Percentiles rank a stretch among this genome's conserved stretches.
Conservation (phyloP, 306 rosid species). For the Medicago arabica region DNA sequence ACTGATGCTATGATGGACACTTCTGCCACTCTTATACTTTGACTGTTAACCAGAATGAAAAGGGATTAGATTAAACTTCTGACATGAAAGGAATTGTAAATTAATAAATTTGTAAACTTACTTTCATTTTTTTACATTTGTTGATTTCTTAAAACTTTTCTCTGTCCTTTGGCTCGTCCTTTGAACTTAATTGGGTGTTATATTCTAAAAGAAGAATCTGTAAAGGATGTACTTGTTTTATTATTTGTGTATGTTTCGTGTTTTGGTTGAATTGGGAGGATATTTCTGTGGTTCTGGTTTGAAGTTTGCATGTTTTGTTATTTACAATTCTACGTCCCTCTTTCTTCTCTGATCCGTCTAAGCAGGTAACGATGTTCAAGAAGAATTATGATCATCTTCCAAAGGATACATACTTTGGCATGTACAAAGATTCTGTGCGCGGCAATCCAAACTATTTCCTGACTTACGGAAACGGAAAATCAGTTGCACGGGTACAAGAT, state of each 20-base stretch:
- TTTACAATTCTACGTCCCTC: slow-evolving; percentile 8
- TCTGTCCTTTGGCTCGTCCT: not conserved
- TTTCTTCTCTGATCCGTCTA: slow-evolving; percentile 30
- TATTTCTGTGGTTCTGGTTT: not conserved
- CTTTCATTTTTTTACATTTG: too few relatives aligned
- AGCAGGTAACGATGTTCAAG: slow-evolving; percentile 93
- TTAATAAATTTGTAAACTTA: too few relatives aligned
- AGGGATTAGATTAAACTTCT: too few relatives aligned
- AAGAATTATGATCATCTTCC: slow-evolving; percentile 94
- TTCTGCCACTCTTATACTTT: too few relatives aligned
- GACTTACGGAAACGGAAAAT: slow-evolving; percentile 98
- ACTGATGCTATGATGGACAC: too few relatives aligned
- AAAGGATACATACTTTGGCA: slow-evolving; percentile 93
- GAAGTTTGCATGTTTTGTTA: slow-evolving; percentile 16
- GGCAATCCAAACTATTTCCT: slow-evolving; percentile 96
- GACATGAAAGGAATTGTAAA: too few relatives aligned
- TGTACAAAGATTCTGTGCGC: slow-evolving; percentile 88
- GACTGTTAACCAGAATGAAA: too few relatives aligned
- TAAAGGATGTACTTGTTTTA: not conserved
- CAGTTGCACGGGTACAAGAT: slow-evolving; percentile 88
- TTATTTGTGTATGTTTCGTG: slow-evolving; percentile 8
- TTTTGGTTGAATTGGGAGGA: not conserved
- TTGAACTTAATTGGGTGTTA: slow-evolving; percentile 1
- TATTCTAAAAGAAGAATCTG: not conserved
- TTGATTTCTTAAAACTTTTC: slow-evolving; percentile 2